Evolutionary conservation across 2,329 filamentous ascomycete species (phyloP), one percentile per base, ranked within the genome.

Genomic region (Cladophialophora yegresii): DNA sequence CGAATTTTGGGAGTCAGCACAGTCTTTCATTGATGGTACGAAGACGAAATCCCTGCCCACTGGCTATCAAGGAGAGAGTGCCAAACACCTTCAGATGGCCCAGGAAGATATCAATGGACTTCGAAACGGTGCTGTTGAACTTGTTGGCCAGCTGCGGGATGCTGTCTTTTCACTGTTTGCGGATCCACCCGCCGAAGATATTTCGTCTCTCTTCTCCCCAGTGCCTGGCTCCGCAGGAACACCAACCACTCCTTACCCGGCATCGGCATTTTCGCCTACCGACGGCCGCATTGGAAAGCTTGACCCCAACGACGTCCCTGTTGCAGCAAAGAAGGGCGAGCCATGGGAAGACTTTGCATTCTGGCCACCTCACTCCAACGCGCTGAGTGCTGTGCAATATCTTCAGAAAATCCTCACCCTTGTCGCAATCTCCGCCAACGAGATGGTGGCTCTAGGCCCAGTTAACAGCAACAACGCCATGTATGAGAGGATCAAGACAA

Each of bases 321-420:
- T 88, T 10, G 87, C 90, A 0, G 91, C 92, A 0, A 90, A 84
- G 70, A 85, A 85, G 51, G 93, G 93, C 5, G 92, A 96, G 71
- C 80, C 88, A 0, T 98, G 92, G 92, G 95, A 98, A 73, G 89
- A 93, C 78, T 87, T 95, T 76, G 93, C 93, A 0, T 99, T 98
- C 77, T 98, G 93, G 93, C 93, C 93, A 3, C 95, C 93, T 0
- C 89, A 90, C 78, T 90, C 92, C 1, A 98, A 97, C 73, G 93
- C 93, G 0, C 80, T 98, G 26, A 96, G 92, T 64, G 93, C 91
- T n/a, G 91, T 93, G 1, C 87, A 96, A 75, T 97, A 96, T 73
- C 83, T 99, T 4, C 87, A 90, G 57, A 92, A 90, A 74, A 89
- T 95, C 74, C 81, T 98, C 23, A 83, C 87, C 0, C 81, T 97